Evolutionary conservation across 768 basidiomycete genomes (phyloP), one percentile per base, ranked within the genome.

Genomic region (Leccinum obscurum): DNA sequence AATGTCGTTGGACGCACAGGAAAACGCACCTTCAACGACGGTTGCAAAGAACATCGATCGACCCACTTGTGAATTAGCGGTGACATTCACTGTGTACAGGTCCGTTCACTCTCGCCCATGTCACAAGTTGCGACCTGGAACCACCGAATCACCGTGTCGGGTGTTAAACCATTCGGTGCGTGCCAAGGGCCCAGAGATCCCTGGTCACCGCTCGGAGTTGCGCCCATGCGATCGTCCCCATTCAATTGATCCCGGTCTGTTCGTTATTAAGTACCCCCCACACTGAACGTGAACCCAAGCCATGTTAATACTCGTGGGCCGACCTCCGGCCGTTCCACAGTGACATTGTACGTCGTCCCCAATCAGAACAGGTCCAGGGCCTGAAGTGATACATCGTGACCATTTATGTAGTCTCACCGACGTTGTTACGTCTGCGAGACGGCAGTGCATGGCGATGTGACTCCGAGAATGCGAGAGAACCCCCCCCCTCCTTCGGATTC

Each of bases 311-410:
- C 85, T 85, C 9, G 80, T 71, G 3, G 85, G 82, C 1, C 86
- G 76, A 4, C 82, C 85, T 0, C 84, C 8, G 85, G 81, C 6
- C 75, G 76, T 6, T 73, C 76, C 4, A 89, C 76, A 6, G 80
- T 81, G 3, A 75, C 74, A 62, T 88, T 88, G 89, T 71, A 83
- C 85, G 35, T 87, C 81, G 66, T 90, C 87, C 87, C 86, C 89
- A 28, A 85, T 76, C n/a, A 84, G 66, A 6, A 79, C 78, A 8
- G 77, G 66, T 35, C 75, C 77, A 15, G 35, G 35, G 35, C 44
- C 15, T 11, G 10, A 46, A 20, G 20, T 46, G 10, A 17, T 46
- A 20, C 53, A 80, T 62, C 11, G 66, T 73, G 2, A 70, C 82
- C 0, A 79, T 84, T 56, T 79, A 73, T 0, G 77, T 63, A 0